Evolutionary conservation across 257 asterid genomes (phyloP), one percentile per base, ranked within the genome.

Genomic region (Ballota nigra): DNA sequence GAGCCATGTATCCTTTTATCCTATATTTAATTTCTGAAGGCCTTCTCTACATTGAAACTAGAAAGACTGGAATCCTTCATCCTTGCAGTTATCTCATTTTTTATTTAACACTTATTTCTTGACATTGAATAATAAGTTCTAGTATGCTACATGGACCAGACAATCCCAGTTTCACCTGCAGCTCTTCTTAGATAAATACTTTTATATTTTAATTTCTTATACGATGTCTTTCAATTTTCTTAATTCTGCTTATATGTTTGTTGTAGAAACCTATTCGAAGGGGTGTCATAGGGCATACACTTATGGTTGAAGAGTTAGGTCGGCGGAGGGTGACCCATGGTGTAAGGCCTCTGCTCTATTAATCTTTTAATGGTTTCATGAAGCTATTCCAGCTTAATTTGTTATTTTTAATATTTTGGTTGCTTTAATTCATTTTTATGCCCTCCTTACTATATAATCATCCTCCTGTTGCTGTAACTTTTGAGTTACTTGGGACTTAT

Each of bases 191-290:
- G 55, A 51, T 28, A 43, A 31, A 70, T 51, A 10, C 15, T 31
- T 61, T 34, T 49, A 36, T 64, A 15, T 31, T 60, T 22, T 29
- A 36, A 69, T 62, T 19, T 75, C 62, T 59, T 49, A 15, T 76
- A 61, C 47, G 19, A n/a, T 8, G 20, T 63, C 1, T 75, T 63
- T 71, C 36, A 24, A 16, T 41, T 66, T 63, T 55, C 12, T 63
- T 64, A 67, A 73, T 51, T 45, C 47, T 45, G 40, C 10, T 12
- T 53, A 22, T 69, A 15, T 60, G 15, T 63, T 73, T 73, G 13
- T 69, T 84, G 83, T 91, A 95, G 99, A 92, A 90, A 84, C 98
- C 98, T 51, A 90, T 95, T 45, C 88, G 96, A 75, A 89, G 95
- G 83, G 99, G 99, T 74, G 92, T 67, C 65, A 79, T 90, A 47